Conservation (phyloP, 345 rosid species). For the Populus pruinosa region DNA sequence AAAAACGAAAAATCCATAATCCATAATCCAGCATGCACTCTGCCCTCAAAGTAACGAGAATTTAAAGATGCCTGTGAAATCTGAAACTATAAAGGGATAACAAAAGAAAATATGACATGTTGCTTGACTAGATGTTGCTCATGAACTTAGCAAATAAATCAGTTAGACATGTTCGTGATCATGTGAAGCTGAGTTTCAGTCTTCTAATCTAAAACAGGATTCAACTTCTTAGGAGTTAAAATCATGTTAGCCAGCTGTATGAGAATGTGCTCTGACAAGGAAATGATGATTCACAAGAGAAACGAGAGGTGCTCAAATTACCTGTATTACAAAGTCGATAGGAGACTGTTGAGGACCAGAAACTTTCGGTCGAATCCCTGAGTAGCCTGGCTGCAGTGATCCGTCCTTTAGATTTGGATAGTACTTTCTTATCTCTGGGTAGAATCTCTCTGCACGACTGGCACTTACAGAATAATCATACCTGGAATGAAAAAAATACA, state of each 20-base stretch:
- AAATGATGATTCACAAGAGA: neutral
- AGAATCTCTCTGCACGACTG: slow-evolving; percentile 53
- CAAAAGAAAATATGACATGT: too few relatives aligned
- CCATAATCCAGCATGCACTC: too few relatives aligned
- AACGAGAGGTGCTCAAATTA: slow-evolving; percentile 18
- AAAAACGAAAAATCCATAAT: too few relatives aligned
- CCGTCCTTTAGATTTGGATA: slow-evolving; percentile 73
- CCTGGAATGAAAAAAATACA: slow-evolving; percentile 35
- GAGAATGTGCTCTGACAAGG: neutral
- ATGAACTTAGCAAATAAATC: too few relatives aligned
- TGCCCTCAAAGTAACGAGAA: too few relatives aligned
- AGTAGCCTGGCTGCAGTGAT: slow-evolving; percentile 67
- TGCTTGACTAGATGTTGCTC: too few relatives aligned
- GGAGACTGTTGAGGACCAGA: slow-evolving; percentile 69
- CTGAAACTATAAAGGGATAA: too few relatives aligned
- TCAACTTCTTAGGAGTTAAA: too few relatives aligned
- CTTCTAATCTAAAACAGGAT: too few relatives aligned
- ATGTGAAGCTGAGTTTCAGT: too few relatives aligned
- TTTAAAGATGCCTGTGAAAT: too few relatives aligned
- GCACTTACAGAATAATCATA: slow-evolving; percentile 63
- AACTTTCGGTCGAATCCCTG: slow-evolving; percentile 87
- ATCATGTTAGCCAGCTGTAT: neutral
- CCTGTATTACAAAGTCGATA: slow-evolving; percentile 78
- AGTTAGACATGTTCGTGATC: too few relatives aligned
- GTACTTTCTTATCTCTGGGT: slow-evolving; percentile 73